These are phyloP conservation scores for Nicotiana rustica DNA, from an alignment of 305 asterid species.

Conservation along the genomic window DNA sequence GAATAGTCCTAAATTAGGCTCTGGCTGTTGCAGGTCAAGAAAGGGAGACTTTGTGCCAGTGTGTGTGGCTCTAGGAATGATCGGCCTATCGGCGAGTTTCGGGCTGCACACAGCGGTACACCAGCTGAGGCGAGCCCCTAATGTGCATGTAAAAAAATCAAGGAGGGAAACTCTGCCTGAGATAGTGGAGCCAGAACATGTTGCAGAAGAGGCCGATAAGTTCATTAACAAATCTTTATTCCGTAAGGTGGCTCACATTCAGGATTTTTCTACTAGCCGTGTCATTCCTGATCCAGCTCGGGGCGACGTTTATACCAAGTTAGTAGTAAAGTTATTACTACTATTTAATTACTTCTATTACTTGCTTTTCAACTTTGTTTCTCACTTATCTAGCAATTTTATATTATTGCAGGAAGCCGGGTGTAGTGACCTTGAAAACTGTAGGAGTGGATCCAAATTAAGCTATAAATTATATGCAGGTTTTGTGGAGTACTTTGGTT, in stretches of 20 bases:
- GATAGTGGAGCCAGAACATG: conserved; percentile 80
- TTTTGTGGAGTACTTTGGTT: not conserved
- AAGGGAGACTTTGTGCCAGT: conserved; percentile 69
- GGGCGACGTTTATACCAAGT: conserved; percentile 60
- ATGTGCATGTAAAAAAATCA: conserved; percentile 62
- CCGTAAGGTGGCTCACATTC: conserved; percentile 76
- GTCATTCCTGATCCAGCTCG: conserved; percentile 51
- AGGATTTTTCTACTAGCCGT: conserved; percentile 48
- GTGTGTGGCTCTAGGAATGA: conserved; percentile 70
- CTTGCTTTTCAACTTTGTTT: not conserved
- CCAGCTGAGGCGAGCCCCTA: conserved; percentile 63
- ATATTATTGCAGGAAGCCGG: conserved; percentile 50
- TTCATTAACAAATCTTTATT: conserved; percentile 71
- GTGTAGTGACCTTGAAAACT: conserved; percentile 58
- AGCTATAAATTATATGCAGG: conserved; percentile 15
- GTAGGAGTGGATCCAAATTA: conserved; percentile 59
- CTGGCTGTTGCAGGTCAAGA: conserved; percentile 39
- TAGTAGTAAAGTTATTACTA: not conserved
- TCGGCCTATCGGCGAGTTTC: conserved; percentile 47
- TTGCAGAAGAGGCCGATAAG: conserved; percentile 54
- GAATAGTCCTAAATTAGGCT: not conserved
- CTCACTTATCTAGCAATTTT: not conserved
- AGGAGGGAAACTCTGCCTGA: conserved; percentile 74
- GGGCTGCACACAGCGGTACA: conserved; percentile 63
- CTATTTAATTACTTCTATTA: not conserved